phyloP scores from a whole-genome alignment of 257 asterid genomes.

The Scutellaria barbata region DNA sequence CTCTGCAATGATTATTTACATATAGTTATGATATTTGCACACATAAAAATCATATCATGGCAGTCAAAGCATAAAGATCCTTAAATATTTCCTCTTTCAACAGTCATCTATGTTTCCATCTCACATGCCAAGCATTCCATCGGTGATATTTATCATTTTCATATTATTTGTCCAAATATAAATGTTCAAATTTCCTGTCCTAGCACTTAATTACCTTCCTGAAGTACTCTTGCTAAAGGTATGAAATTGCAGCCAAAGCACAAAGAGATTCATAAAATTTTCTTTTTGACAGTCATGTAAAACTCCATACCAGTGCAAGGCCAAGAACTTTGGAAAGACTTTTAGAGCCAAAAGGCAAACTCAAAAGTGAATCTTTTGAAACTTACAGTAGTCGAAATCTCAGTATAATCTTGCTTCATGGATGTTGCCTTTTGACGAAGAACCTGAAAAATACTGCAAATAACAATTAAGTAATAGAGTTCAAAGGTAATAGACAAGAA shows the following conservation, averaged over 20 bases:
- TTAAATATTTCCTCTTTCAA: conserved; percentile 13
- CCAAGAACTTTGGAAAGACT: not conserved
- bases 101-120: not conserved
- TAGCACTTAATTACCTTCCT: not conserved
- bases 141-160: conserved; percentile 18
- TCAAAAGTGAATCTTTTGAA: conserved; percentile 21
- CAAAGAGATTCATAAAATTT: not conserved
- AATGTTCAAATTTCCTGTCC: not conserved
- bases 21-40: too few species aligned
- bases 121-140: not conserved
- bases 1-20: not conserved
- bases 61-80: not conserved
- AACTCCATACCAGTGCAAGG: not conserved
- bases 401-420: conserved; percentile 97
- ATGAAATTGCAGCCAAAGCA: not conserved
- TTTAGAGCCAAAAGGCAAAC: conserved; percentile 33
- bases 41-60: not conserved
- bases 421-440: conserved; percentile 98
- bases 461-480: conserved; percentile 49
- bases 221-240: conserved; percentile 1
- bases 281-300: not conserved
- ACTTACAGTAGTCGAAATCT: conserved; percentile 84
- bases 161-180: not conserved
- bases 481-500: conserved; percentile 32
- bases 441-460: conserved; percentile 76